These are phyloP conservation scores for Candida tropicalis DNA, from an alignment of 1,139 yeast genomes.

Conservation along the genomic window DNA sequence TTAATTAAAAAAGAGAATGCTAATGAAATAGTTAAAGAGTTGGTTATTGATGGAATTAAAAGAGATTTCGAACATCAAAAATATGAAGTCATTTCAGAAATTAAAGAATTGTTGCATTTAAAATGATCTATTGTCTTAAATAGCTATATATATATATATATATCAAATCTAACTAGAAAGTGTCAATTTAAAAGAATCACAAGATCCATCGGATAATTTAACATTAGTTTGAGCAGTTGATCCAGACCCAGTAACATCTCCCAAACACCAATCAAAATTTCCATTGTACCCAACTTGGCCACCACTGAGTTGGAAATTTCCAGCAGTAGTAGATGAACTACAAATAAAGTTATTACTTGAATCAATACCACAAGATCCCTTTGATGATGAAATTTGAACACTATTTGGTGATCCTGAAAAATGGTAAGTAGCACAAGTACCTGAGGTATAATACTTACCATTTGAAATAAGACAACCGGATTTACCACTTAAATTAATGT, in stretches of 20 bases:
- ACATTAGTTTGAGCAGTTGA: conserved; percentile 52
- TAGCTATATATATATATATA: too few species aligned
- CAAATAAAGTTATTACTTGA: conserved; percentile 32
- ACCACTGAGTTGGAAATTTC: conserved; percentile 49
- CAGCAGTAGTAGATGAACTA: conserved; percentile 28
- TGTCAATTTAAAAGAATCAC: conserved; percentile 23
- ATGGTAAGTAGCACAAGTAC: conserved; percentile 78
- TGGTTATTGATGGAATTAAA: background rate
- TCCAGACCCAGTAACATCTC: conserved; percentile 38
- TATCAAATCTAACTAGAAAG: too few species aligned
- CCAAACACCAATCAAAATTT: conserved; percentile 55
- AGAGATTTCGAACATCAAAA: background rate
- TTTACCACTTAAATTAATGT: conserved; percentile 56
- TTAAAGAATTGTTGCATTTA: background rate
- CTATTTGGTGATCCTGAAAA: conserved; percentile 61
- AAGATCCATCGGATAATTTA: conserved; percentile 46
- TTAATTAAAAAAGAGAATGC: background rate
- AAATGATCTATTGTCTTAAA: background rate
- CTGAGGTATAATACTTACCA: conserved; percentile 81
- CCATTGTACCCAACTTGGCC: conserved; percentile 65
- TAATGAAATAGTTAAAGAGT: background rate
- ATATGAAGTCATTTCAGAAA: background rate
- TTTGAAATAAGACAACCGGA: conserved; percentile 79
- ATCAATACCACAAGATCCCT: conserved; percentile 70
- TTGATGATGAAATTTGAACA: conserved; percentile 61